Conservation (phyloP, 805 yeast genomes). For the Wickerhamiella shivajii region DNA sequence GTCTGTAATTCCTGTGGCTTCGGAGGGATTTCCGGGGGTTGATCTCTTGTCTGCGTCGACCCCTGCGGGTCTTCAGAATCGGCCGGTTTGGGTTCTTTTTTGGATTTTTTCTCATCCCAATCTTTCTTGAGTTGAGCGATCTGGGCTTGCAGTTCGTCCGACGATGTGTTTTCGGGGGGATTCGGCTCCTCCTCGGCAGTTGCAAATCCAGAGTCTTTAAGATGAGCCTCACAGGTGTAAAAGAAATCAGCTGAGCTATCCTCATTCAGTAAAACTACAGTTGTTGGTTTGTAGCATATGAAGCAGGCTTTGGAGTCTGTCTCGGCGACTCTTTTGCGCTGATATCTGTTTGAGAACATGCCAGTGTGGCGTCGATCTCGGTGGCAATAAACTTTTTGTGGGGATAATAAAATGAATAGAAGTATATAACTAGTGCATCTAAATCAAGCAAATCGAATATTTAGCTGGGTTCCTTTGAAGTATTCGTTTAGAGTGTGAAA, state of each 20-base stretch:
- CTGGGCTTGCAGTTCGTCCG: slow-evolving; percentile 20
- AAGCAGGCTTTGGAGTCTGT: slow-evolving; percentile 33
- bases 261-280: slow-evolving; percentile 33
- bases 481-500: not conserved
- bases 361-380: too few species aligned
- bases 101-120: slow-evolving; percentile 16
- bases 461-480: not conserved
- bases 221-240: slow-evolving; percentile 37
- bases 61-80: too few species aligned
- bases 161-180: slow-evolving; percentile 7
- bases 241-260: slow-evolving; percentile 36
- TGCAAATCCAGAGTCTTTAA: slow-evolving; percentile 36
- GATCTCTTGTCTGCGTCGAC: too few species aligned
- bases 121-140: slow-evolving; percentile 22
- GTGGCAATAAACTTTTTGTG: too few species aligned
- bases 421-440: too few species aligned
- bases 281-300: slow-evolving; percentile 40
- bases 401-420: too few species aligned
- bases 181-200: slow-evolving; percentile 20
- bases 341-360: slow-evolving; percentile 32
- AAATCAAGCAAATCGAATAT: slow-evolving; percentile 5
- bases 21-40: not conserved
- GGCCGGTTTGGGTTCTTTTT: not conserved
- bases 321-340: slow-evolving; percentile 33
- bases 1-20: not conserved